Conservation (phyloP, 352 stramenopile species). For the Globisporangium carolinianum region DNA sequence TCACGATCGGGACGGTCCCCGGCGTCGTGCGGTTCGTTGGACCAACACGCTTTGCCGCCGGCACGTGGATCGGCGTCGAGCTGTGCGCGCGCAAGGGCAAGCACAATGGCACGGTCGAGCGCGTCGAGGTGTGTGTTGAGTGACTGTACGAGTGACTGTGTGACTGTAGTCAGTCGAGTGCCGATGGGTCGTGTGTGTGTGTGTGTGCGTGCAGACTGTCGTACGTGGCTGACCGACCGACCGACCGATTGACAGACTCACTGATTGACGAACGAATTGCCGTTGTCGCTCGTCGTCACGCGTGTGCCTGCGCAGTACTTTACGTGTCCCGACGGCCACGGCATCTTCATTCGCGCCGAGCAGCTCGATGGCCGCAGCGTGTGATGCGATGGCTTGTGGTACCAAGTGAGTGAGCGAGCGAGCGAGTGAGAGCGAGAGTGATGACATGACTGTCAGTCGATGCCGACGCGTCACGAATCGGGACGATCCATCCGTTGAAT, state of each 20-base stretch:
- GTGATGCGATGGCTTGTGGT: background rate
- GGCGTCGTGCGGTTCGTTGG: slow-evolving; percentile 69
- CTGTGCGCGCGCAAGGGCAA: slow-evolving; percentile 54
- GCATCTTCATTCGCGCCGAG: slow-evolving; percentile 66
- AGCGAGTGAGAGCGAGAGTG: background rate
- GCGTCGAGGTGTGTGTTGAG: slow-evolving; percentile 17
- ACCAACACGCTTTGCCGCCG: slow-evolving; percentile 46
- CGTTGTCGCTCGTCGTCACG: no score
- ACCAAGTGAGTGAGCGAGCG: background rate
- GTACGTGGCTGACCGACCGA: no score
- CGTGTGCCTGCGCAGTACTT: slow-evolving; percentile 37
- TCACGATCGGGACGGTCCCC: slow-evolving; percentile 45
- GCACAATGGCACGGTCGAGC: slow-evolving; percentile 53
- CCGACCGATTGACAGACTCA: background rate
- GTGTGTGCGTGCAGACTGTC: no score
- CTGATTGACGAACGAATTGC: no score
- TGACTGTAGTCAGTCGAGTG: no score
- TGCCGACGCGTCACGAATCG: no score
- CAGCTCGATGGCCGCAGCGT: slow-evolving; percentile 27
- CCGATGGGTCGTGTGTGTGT: no score
- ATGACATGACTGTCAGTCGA: no score
- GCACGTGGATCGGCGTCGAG: slow-evolving; percentile 73
- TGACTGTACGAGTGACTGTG: background rate
- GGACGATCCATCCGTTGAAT: no score
- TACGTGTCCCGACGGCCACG: slow-evolving; percentile 37